Evolutionary conservation across 345 rosid species (phyloP).

Genomic region (Litchi chinensis): DNA sequence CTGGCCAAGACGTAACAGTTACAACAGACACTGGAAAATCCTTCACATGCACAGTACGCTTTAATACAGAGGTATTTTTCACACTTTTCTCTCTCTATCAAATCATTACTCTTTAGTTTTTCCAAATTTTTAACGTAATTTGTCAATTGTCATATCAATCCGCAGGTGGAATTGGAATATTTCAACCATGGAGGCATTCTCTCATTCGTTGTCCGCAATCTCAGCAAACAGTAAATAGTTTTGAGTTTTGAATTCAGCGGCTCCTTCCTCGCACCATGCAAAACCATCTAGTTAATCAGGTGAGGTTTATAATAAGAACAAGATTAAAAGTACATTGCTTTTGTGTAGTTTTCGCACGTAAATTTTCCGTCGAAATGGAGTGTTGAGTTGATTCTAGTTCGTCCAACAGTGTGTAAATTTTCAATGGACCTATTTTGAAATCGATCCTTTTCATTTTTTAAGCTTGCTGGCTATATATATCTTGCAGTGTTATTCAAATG

Average conservation of each 20-base stretch:
- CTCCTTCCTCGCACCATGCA: background rate
- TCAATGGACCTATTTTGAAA: too few species aligned
- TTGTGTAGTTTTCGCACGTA: background rate
- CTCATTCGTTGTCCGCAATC: conserved; percentile 61
- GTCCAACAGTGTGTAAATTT: too few species aligned
- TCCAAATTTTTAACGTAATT: background rate
- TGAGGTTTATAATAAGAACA: background rate
- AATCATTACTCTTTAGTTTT: background rate
- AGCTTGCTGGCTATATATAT: too few species aligned
- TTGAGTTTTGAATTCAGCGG: background rate
- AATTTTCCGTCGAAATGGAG: too few species aligned
- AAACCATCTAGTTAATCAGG: background rate
- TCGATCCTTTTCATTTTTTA: too few species aligned
- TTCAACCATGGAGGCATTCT: conserved; percentile 84
- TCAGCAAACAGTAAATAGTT: conserved; percentile 35
- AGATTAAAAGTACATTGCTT: background rate
- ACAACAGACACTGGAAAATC: conserved; percentile 70
- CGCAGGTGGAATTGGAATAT: conserved; percentile 77
- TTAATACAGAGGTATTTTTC: conserved; percentile 71
- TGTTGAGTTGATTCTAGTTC: too few species aligned
- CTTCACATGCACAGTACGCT: conserved; percentile 68
- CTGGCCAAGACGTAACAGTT: conserved; percentile 75
- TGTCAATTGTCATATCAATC: background rate
- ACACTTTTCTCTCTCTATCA: too few species aligned
- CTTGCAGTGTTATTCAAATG: too few species aligned